phyloP scores from a whole-genome alignment of 495 filamentous ascomycete genomes.

The Aspergillus conjunctus region DNA sequence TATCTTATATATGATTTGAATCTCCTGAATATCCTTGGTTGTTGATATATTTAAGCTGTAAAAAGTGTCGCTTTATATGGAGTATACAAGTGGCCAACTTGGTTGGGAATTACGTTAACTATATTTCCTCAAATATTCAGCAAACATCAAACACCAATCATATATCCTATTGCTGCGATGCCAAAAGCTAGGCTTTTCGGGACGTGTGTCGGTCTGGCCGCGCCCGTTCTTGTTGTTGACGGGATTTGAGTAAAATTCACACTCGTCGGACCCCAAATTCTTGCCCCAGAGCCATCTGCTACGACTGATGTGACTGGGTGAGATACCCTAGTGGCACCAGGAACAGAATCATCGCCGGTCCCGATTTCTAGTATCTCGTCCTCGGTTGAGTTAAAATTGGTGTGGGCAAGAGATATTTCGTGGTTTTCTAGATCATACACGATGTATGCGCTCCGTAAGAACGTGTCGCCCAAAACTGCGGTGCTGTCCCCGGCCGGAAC shows the following conservation, averaged over 20 bases:
- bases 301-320: slow-evolving; percentile 59
- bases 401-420: slow-evolving; percentile 83
- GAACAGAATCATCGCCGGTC: slow-evolving; percentile 62
- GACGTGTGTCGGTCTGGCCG: slow-evolving; percentile 24
- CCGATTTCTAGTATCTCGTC: slow-evolving; percentile 73
- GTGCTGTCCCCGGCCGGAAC: slow-evolving; percentile 66
- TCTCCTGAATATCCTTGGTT: too few species aligned
- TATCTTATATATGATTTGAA: too few species aligned
- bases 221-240: slow-evolving; percentile 27
- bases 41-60: too few species aligned
- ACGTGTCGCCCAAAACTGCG: slow-evolving; percentile 85
- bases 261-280: slow-evolving; percentile 37
- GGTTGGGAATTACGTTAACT: too few species aligned
- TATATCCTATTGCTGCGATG: slow-evolving; percentile 32
- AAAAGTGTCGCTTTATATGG: too few species aligned
- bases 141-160: slow-evolving; percentile 25
- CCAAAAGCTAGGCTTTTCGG: slow-evolving; percentile 31
- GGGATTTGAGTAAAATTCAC: slow-evolving; percentile 19
- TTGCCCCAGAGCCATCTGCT: slow-evolving; percentile 39
- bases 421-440: slow-evolving; percentile 91
- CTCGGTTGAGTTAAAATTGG: slow-evolving; percentile 73
- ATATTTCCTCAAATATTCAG: too few species aligned
- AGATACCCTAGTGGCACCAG: slow-evolving; percentile 66
- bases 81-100: too few species aligned
- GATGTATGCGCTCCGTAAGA: slow-evolving; percentile 87